These are phyloP conservation scores for Turritis glabra DNA, from an alignment of 345 rosid species.

Conservation along the genomic window DNA sequence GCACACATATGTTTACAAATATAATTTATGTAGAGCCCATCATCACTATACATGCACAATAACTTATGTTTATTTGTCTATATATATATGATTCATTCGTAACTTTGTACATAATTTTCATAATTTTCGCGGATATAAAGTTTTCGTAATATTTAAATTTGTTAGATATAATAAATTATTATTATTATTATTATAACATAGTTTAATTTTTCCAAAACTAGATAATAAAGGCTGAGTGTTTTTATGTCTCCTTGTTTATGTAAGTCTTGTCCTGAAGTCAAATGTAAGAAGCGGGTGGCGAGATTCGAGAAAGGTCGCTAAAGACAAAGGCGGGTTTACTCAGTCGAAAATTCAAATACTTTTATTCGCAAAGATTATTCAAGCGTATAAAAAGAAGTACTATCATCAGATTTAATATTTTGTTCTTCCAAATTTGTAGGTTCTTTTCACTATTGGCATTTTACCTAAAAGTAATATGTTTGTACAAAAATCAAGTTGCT, in stretches of 20 bases:
- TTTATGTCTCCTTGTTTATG: background rate
- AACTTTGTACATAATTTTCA: too few species aligned
- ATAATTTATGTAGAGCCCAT: too few species aligned
- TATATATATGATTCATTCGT: too few species aligned
- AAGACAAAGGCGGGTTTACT: background rate
- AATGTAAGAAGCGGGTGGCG: background rate
- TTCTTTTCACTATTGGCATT: conserved; percentile 6
- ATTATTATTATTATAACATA: too few species aligned
- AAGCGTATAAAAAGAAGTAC: background rate
- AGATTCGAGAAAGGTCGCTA: background rate
- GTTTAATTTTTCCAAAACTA: too few species aligned
- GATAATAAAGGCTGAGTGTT: background rate
- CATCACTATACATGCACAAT: too few species aligned
- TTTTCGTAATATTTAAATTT: too few species aligned
- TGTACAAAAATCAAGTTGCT: background rate
- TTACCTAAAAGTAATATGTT: background rate
- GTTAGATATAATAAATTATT: too few species aligned
- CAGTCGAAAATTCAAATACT: background rate
- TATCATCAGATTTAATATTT: background rate
- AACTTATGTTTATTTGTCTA: too few species aligned
- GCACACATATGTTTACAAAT: too few species aligned
- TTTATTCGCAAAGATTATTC: background rate
- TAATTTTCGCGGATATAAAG: too few species aligned
- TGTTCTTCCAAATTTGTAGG: conserved; percentile 17
- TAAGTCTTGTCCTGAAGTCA: background rate